Conservation (phyloP, 441 rosid genomes). For the Aquilaria agallochum region DNA sequence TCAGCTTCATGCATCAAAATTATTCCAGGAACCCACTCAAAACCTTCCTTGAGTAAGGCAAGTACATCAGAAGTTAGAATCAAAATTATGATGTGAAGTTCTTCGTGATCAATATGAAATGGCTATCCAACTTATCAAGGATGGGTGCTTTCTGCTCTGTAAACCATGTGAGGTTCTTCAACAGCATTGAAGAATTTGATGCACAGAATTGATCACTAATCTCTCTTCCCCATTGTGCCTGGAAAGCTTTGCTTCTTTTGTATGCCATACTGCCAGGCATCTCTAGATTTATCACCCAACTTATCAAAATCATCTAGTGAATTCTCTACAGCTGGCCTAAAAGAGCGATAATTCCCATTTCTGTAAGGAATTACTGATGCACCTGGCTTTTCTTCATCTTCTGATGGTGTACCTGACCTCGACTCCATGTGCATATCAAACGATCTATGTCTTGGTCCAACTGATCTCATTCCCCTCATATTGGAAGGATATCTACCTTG, state of each 20-base stretch:
- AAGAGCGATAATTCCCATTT: slow-evolving; percentile 53
- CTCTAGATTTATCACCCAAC: slow-evolving; percentile 57
- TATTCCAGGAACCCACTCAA: too few relatives aligned
- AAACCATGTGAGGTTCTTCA: not conserved
- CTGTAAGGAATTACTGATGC: slow-evolving; percentile 34
- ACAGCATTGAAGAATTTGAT: slow-evolving; percentile 1
- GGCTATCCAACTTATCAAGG: not conserved
- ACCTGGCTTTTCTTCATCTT: slow-evolving; percentile 60
- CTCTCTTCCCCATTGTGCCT: slow-evolving; percentile 58
- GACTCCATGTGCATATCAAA: slow-evolving; percentile 55
- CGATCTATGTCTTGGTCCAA: slow-evolving; percentile 69
- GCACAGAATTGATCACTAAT: slow-evolving; percentile 27
- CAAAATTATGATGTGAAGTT: too few relatives aligned
- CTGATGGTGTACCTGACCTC: slow-evolving; percentile 68
- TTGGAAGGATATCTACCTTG: slow-evolving; percentile 53
- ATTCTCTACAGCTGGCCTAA: slow-evolving; percentile 42
- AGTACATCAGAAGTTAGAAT: too few relatives aligned
- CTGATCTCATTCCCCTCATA: slow-evolving; percentile 56
- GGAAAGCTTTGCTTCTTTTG: slow-evolving; percentile 58
- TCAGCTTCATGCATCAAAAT: too few relatives aligned
- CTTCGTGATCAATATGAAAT: too few relatives aligned
- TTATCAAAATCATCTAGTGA: slow-evolving; percentile 59
- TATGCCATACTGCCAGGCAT: slow-evolving; percentile 76
- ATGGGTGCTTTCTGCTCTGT: slow-evolving; percentile 6
- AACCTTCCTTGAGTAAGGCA: too few relatives aligned